A percentile compares a stretch with the other conserved stretches of the same genome.
Evolutionary conservation across 2,329 filamentous ascomycete species (phyloP).

Genomic region (Dissoconium aciculare): DNA sequence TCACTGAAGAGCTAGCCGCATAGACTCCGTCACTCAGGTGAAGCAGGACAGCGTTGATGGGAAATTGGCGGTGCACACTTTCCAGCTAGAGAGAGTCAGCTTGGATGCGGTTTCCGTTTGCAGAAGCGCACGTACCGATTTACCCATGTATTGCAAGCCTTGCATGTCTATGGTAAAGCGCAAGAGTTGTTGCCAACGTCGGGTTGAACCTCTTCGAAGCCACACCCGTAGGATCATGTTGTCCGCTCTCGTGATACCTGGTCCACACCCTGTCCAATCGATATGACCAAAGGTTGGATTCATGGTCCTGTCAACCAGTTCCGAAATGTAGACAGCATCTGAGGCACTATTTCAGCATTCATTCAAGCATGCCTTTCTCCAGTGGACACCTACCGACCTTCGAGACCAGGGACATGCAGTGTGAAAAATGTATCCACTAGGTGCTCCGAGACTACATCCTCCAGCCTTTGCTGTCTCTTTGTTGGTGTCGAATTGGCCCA

Average conservation of each 20-base stretch:
- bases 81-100: constrained; percentile 29
- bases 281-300: constrained; percentile 86
- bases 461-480: constrained; percentile 57
- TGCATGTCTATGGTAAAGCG: constrained; percentile 58
- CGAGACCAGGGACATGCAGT: constrained; percentile 50
- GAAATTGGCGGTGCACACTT: constrained; percentile 55
- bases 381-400: constrained; percentile 19
- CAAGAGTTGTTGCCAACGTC: constrained; percentile 49
- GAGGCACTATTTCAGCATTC: constrained; percentile 18
- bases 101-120: not conserved
- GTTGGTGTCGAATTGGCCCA: constrained; percentile 47
- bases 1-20: constrained; percentile 31
- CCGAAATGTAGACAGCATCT: constrained; percentile 81
- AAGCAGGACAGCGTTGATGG: constrained; percentile 69
- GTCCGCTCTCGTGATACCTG: constrained; percentile 50
- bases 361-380: constrained; percentile 3
- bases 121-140: constrained; percentile 27
- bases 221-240: constrained; percentile 57
- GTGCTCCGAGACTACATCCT: constrained; percentile 53
- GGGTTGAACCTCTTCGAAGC: constrained; percentile 44
- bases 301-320: constrained; percentile 59
- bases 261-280: constrained; percentile 50
- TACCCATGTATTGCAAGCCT: constrained; percentile 64
- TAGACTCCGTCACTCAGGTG: constrained; percentile 80
- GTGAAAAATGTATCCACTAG: constrained; percentile 86